Percentiles rank a stretch among this genome's conserved stretches.
These are phyloP conservation scores for Phialocephala subalpina DNA, from an alignment of 2,329 filamentous ascomycete genomes.

Conservation along the genomic window DNA sequence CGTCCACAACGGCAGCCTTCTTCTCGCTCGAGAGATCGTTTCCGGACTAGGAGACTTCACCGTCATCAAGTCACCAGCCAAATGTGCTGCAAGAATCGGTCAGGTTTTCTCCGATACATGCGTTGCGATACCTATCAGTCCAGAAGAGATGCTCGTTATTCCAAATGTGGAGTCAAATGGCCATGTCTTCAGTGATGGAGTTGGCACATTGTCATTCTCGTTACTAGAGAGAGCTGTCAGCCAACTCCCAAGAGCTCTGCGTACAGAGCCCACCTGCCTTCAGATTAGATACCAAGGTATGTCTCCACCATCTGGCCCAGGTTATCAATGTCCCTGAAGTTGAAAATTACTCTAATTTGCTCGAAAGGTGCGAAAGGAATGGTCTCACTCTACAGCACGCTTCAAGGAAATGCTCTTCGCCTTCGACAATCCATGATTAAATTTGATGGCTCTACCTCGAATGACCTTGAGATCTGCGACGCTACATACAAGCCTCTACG, in stretches of 20 bases:
- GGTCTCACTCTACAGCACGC: conserved; percentile 71
- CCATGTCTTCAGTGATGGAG: conserved; percentile 80
- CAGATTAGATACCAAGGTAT: conserved; percentile 76
- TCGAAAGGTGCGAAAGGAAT: conserved; percentile 77
- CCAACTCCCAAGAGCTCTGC: conserved; percentile 54
- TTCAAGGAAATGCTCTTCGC: conserved; percentile 64
- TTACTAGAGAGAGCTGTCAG: conserved; percentile 69
- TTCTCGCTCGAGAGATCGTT: conserved; percentile 50
- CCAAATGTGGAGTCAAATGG: conserved; percentile 60
- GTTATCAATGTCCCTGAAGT: neutral
- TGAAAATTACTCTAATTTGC: neutral
- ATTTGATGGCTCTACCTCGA: conserved; percentile 64
- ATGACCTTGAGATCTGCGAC: conserved; percentile 76
- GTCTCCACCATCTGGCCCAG: conserved; percentile 11
- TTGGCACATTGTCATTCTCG: conserved; percentile 73
- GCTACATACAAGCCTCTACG: conserved; percentile 71
- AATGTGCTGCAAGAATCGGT: conserved; percentile 66
- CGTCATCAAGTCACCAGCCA: conserved; percentile 60
- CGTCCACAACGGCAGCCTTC: conserved; percentile 40
- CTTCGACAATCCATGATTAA: conserved; percentile 83
- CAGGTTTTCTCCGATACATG: conserved; percentile 80
- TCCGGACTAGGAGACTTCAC: conserved; percentile 57
- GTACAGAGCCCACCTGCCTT: conserved; percentile 67
- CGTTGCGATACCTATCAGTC: conserved; percentile 61
- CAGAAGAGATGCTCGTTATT: conserved; percentile 47